These are phyloP conservation scores for Rubroboletus satanas DNA, from an alignment of 768 basidiomycete genomes.

Conservation along the genomic window DNA sequence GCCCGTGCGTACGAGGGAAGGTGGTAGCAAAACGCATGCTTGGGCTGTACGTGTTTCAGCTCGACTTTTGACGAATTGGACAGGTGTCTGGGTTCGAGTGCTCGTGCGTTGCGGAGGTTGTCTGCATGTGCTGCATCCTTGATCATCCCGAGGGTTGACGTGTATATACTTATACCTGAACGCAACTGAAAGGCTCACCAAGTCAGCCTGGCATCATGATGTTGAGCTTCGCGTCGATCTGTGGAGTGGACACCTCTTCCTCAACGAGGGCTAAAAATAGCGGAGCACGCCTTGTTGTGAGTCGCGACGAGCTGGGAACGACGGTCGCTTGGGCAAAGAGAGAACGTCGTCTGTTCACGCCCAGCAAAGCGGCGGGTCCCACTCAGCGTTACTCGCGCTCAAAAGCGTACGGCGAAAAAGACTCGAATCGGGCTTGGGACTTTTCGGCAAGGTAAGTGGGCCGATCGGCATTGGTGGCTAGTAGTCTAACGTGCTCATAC, in stretches of 20 bases:
- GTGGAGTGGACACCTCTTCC: neutral
- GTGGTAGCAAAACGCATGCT: neutral
- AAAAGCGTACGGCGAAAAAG: conserved; percentile 23
- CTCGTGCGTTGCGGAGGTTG: neutral
- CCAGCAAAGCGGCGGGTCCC: neutral
- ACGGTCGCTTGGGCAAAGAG: neutral
- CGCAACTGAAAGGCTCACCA: neutral
- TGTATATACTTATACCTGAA: neutral
- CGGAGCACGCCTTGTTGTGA: neutral
- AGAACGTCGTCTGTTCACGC: neutral
- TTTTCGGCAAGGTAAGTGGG: conserved; percentile 2
- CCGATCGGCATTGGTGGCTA: conserved; percentile 23
- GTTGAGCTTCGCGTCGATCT: conserved; percentile 1
- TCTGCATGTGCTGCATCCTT: neutral
- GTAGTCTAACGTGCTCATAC: neutral
- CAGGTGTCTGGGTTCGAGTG: neutral
- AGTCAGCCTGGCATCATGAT: neutral
- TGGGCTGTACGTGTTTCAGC: neutral
- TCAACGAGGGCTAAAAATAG: neutral
- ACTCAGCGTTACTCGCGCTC: neutral
- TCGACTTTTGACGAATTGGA: neutral
- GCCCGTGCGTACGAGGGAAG: neutral
- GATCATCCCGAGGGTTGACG: neutral
- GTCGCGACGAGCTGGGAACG: neutral
- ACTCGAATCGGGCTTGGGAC: conserved; percentile 8